phyloP scores from a whole-genome alignment of 1,284 basidiomycete genomes.

The Microbotryomycetes sp. region DNA sequence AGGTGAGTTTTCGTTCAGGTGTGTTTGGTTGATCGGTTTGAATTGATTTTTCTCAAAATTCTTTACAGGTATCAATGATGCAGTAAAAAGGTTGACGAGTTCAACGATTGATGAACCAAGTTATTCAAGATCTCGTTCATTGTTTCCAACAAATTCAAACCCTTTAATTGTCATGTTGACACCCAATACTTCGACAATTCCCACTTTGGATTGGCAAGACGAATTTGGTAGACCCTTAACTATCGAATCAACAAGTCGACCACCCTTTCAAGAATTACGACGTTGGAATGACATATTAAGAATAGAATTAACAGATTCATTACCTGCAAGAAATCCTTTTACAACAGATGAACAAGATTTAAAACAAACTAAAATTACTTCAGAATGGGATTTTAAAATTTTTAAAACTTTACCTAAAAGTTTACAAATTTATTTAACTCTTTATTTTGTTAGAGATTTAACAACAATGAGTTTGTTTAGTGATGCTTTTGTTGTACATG shows the following conservation, averaged over 20 bases:
- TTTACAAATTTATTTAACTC: slow-evolving; percentile 15
- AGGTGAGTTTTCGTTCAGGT: neutral
- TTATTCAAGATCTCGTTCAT: slow-evolving; percentile 24
- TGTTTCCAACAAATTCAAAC: slow-evolving; percentile 16
- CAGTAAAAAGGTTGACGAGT: slow-evolving; percentile 17
- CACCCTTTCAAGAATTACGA: slow-evolving; percentile 3
- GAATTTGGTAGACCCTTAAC: neutral
- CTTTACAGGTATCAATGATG: slow-evolving; percentile 12
- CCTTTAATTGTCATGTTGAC: slow-evolving; percentile 21
- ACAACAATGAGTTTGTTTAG: slow-evolving; percentile 16
- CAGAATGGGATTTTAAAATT: slow-evolving; percentile 13
- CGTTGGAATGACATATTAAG: slow-evolving; percentile 14
- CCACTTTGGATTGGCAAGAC: neutral
- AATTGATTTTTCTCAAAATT: neutral
- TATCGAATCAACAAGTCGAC: slow-evolving; percentile 10
- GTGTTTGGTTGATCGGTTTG: neutral
- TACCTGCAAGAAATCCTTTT: neutral
- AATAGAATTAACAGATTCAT: slow-evolving; percentile 1
- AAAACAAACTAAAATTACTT: neutral
- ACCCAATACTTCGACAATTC: slow-evolving; percentile 5
- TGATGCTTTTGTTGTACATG: slow-evolving; percentile 30
- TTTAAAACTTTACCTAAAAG: slow-evolving; percentile 21
- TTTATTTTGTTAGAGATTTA: slow-evolving; percentile 26
- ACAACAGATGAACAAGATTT: neutral
- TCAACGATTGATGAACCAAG: slow-evolving; percentile 9